Evolutionary conservation across 768 basidiomycete species (phyloP), one percentile per base, ranked within the genome.

Genomic region (Scleroderma citrinum): DNA sequence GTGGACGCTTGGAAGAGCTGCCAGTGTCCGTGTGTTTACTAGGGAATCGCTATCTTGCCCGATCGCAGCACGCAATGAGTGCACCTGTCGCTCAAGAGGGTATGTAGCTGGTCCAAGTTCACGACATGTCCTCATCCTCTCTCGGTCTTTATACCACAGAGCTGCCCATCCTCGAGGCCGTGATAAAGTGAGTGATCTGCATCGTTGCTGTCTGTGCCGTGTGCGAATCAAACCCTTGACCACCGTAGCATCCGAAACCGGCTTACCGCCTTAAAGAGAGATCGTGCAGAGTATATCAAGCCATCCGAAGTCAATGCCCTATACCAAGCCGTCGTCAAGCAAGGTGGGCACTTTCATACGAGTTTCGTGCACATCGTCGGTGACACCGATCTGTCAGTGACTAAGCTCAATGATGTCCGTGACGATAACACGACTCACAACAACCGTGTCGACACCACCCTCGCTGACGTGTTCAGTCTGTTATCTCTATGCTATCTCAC

Each of bases 401-500:
- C 89, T 20, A 90, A 80, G 62, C 74, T 99, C 43, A 97, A 96
- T 69, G 85, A 90, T 56, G 84, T 96, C 44, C 83, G 95, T 53
- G 88, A 87, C 61, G 86, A 86, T 56, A 78, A 73, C 53, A 78
- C 80, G 19, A 72, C 78, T 8, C 81, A 83, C 70, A 87, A 83
- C 61, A 99, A 98, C 68, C 77, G 96, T 44, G 76, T 99, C 39
- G 96, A 99, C 71, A 94, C 92, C 6, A 89, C 92, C 4, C 82
- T 99, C 40, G 85, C 91, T 24, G 96, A 99, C 69, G 95, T 98
- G 32, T 98, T 98, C 72, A 85, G 81, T 61, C 77, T 99, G 43
- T 80, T 99, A 38, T 95, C 92, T 13, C 79, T 99, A 56, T 97
- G 96, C 77, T 99, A 93, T 75, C 83, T 99, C 59, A 96, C 94